Evolutionary conservation across 192 early-diverging fungal genomes (phyloP), one percentile per base, ranked within the genome.

Genomic region (Rhizophlyctis rosea): DNA sequence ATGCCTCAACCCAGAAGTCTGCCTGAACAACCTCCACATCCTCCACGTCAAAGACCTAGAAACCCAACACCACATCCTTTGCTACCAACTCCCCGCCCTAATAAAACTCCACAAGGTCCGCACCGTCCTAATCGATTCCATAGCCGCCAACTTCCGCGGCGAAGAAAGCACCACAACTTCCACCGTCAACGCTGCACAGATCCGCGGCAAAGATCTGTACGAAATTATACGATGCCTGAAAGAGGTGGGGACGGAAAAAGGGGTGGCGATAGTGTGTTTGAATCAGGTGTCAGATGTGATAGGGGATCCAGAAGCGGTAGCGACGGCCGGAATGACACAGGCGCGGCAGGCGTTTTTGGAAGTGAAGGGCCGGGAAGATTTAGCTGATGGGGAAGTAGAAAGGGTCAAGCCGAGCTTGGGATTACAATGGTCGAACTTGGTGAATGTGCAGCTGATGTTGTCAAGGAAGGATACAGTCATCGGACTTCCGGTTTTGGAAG

Each of bases 71-170:
- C 88, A 92, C 50, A 76, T 87, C 9, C 59, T 94, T 2, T 73
- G 77, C 50, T 90, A 91, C 66, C 87, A 90, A 30, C 66, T 98
- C 7, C 87, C 87, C 3, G 77, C 75, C 1, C 67, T 93, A 13
- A 48, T 90, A 30, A 60, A 66, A 24, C 62, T 67, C 3, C 74
- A 78, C 24, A 64, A 70, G 1, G 78, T 93, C 31, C 70, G 80
- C n/a, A 67, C 95, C 36, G 70, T 98, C 21, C 80, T 94, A 5
- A 80, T 98, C 33, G 95, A 98, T 69, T 91, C 91, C 0, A 88
- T 98, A 24, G 81, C 90, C 3, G 87, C 89, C 7, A 85, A 87
- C 35, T 85, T 92, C 70, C 79, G 89, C 18, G 79, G 70, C 30
- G 82, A 76, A 21, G 77, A 79, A 23, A 51, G 50, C 18, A 50